Base-by-base conservation (phyloP, 2,329 filamentous ascomycete genomes). In the Fusarium sp. region DNA sequence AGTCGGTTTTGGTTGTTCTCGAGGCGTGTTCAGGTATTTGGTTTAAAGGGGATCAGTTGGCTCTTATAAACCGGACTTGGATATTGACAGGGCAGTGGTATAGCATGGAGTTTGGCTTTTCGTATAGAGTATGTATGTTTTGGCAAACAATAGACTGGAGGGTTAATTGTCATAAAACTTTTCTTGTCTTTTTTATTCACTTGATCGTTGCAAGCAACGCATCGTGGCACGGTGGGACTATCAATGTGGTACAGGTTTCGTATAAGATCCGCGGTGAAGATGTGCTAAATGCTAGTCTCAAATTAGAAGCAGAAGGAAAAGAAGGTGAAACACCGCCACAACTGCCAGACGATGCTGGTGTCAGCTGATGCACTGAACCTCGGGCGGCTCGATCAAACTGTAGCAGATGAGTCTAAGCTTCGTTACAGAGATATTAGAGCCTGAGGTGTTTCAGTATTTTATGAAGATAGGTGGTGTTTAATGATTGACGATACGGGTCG, bases 271-370 rank as follows among this genome's bases (percentile, higher is more conserved):
- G 51, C 46, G 19, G 45, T 64, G 53, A 55, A 56, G 44, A 49
- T 47, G 49, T 35, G 35, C n/a, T 26, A 43, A 17, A 13, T 46
- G 26, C 19, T 17, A 45, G 37, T 50, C 52, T 65, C 40, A 51
- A 73, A 65, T 70, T 73, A 73, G 70, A 73, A 73, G 39, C 52
- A n/a, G 4, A 28, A 6, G 14, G 7, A 50, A 30, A n/a, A 15
- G 20, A 62, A 41, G 45, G 51, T 68, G 52, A 67, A 53, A 66
- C 69, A 70, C 65, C 41, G 68, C 70, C 65, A 55, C 70, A 24
- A 43, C 39, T 61, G 49, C 66, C 40, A 49, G 56, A 59, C 49
- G 28, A 55, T 44, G 17, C 39, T 45, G 33, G 65, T 68, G 61
- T 54, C 65, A 68, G 65, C 65, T 54, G 48, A 55, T 46, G 60